A percentile compares a stretch with the other conserved stretches of the same genome.
Evolutionary conservation across 495 filamentous ascomycete species (phyloP).

Genomic region (Annulohypoxylon stygium): DNA sequence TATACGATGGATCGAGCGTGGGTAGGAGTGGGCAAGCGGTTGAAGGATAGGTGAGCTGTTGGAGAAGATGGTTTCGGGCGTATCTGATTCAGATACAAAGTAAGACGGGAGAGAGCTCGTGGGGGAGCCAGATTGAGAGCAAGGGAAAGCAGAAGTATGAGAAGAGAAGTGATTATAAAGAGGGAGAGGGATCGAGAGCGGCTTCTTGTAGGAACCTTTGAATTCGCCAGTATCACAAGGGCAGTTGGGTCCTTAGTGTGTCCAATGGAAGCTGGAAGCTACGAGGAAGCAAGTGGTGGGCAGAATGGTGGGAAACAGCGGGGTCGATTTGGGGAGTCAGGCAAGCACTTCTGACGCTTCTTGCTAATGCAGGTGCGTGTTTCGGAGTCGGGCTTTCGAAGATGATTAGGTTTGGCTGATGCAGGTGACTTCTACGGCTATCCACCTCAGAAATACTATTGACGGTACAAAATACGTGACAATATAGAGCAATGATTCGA

Average conservation of each 20-base stretch:
- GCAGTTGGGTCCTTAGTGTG: background rate
- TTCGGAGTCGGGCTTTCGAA: slow-evolving; percentile 14
- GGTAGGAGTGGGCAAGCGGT: slow-evolving; percentile 16
- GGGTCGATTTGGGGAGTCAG: slow-evolving; percentile 6
- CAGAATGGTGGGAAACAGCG: slow-evolving; percentile 12
- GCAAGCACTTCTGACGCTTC: background rate
- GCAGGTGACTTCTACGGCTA: slow-evolving; percentile 30
- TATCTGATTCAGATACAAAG: slow-evolving; percentile 70
- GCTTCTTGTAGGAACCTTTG: slow-evolving; percentile 43
- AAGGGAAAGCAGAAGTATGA: slow-evolving; percentile 72
- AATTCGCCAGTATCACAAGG: slow-evolving; percentile 42
- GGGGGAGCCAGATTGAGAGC: slow-evolving; percentile 83
- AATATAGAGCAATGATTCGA: slow-evolving; percentile 24
- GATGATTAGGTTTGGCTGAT: slow-evolving; percentile 29
- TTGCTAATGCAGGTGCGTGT: slow-evolving; percentile 30
- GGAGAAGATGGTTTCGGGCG: slow-evolving; percentile 51
- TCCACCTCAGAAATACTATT: slow-evolving; percentile 20
- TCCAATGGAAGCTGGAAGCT: slow-evolving; percentile 12
- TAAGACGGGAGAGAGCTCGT: slow-evolving; percentile 73
- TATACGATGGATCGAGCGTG: slow-evolving; percentile 38
- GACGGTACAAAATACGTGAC: background rate
- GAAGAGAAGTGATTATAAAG: slow-evolving; percentile 63
- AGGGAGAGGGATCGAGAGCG: slow-evolving; percentile 55
- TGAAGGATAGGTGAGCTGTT: slow-evolving; percentile 25
- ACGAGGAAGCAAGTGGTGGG: background rate